A percentile compares a stretch with the other conserved stretches of the same genome.
Evolutionary conservation across 306 rosid species (phyloP).

Genomic region (Glycine tomentella): DNA sequence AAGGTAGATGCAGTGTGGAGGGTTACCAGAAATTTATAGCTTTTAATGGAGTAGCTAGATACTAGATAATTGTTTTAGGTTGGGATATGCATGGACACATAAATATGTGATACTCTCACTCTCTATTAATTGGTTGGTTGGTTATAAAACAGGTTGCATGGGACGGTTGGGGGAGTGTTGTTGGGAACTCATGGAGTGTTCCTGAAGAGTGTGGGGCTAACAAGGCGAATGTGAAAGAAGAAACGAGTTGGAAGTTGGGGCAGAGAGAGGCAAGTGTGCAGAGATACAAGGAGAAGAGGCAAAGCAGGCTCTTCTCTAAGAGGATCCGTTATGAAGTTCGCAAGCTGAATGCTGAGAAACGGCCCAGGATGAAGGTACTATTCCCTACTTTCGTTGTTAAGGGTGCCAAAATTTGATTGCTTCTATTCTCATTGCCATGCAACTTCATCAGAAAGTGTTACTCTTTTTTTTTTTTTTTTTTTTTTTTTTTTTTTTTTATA

Average conservation of each 20-base stretch:
- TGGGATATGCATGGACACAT: neutral
- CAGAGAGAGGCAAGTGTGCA: constrained; percentile 86
- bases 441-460: neutral
- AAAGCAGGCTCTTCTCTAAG: constrained; percentile 79
- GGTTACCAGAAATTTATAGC: neutral
- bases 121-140: neutral
- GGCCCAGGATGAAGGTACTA: constrained; percentile 92
- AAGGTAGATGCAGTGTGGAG: neutral
- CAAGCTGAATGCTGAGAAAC: constrained; percentile 87
- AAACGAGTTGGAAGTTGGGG: constrained; percentile 54
- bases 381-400: neutral
- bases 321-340: constrained; percentile 88
- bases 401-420: too few species aligned
- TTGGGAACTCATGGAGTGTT: constrained; percentile 65
- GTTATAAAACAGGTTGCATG: constrained; percentile 46
- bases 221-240: constrained; percentile 46
- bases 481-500: too few species aligned
- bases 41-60: neutral
- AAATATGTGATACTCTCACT: neutral
- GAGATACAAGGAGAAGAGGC: constrained; percentile 92
- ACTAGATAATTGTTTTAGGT: neutral
- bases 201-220: constrained; percentile 52
- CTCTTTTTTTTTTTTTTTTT: too few species aligned
- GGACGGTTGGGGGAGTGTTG: constrained; percentile 59
- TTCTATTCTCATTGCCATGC: neutral